Evolutionary conservation across 2,329 filamentous ascomycete species (phyloP).

Genomic region (Colletotrichum agaves): DNA sequence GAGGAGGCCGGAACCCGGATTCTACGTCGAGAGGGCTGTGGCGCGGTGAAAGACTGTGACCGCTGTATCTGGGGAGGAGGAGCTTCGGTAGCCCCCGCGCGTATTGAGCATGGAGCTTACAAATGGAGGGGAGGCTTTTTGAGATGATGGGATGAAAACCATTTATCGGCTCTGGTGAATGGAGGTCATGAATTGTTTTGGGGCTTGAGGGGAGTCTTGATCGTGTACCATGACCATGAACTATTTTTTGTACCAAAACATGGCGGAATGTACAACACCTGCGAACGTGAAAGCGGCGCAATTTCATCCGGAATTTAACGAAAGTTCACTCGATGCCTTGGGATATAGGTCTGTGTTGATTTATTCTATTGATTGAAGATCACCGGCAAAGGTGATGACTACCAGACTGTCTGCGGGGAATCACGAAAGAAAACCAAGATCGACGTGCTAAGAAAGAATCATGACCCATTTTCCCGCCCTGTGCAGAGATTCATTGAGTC

Average conservation of each 20-base stretch:
- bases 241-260: slow-evolving; percentile 17
- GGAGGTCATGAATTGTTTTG: not conserved
- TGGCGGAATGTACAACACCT: slow-evolving; percentile 25
- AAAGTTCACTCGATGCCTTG: slow-evolving; percentile 15
- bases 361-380: not conserved
- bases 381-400: not conserved
- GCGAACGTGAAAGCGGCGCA: not conserved
- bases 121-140: not conserved
- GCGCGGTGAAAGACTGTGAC: slow-evolving; percentile 42
- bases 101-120: too few species aligned
- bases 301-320: slow-evolving; percentile 1
- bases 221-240: slow-evolving; percentile 23
- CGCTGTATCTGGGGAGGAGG: too few species aligned
- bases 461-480: not conserved
- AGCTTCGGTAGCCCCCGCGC: too few species aligned
- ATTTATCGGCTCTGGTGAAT: not conserved
- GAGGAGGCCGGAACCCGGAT: slow-evolving; percentile 82
- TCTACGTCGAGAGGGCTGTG: slow-evolving; percentile 75
- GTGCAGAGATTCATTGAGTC: not conserved
- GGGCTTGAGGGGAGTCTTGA: not conserved
- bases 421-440: not conserved
- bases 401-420: not conserved
- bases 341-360: not conserved
- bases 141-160: not conserved
- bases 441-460: not conserved